Conservation (phyloP, 257 asterid genomes). For the Anisodus acutangulus region DNA sequence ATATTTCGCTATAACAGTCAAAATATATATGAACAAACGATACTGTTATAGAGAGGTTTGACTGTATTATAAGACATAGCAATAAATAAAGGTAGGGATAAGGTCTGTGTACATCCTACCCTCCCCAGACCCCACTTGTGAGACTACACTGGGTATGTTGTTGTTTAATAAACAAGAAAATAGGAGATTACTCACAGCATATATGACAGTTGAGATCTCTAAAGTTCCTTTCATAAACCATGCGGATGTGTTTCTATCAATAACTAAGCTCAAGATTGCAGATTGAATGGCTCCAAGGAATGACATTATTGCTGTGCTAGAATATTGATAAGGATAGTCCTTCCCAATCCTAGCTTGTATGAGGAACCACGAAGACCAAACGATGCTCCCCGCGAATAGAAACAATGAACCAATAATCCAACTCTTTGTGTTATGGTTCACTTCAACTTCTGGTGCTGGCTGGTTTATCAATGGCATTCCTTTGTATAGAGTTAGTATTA, state of each 20-base stretch:
- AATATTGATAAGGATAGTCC: slow-evolving; percentile 58
- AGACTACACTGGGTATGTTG: too few species aligned
- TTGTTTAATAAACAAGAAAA: not conserved
- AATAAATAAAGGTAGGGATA: too few species aligned
- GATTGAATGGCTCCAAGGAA: slow-evolving; percentile 68
- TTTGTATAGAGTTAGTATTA: slow-evolving; percentile 59
- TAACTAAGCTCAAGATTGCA: slow-evolving; percentile 44
- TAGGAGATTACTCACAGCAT: slow-evolving; percentile 51
- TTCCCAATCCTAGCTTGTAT: slow-evolving; percentile 66
- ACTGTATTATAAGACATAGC: too few species aligned
- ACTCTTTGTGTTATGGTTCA: slow-evolving; percentile 30
- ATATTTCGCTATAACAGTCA: too few species aligned
- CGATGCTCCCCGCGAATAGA: slow-evolving; percentile 54
- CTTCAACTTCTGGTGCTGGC: slow-evolving; percentile 18
- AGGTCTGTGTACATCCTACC: too few species aligned
- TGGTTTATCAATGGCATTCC: slow-evolving; percentile 49
- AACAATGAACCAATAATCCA: slow-evolving; percentile 61
- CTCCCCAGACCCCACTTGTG: too few species aligned
- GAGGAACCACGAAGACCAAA: slow-evolving; percentile 82
- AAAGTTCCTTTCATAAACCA: slow-evolving; percentile 63
- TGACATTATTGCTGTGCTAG: slow-evolving; percentile 74
- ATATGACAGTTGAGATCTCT: slow-evolving; percentile 52
- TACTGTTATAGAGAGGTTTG: too few species aligned
- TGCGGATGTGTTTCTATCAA: slow-evolving; percentile 52
- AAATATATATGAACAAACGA: too few species aligned